Base-by-base conservation (phyloP, 495 filamentous ascomycete species). In the Cairneyella variabilis region DNA sequence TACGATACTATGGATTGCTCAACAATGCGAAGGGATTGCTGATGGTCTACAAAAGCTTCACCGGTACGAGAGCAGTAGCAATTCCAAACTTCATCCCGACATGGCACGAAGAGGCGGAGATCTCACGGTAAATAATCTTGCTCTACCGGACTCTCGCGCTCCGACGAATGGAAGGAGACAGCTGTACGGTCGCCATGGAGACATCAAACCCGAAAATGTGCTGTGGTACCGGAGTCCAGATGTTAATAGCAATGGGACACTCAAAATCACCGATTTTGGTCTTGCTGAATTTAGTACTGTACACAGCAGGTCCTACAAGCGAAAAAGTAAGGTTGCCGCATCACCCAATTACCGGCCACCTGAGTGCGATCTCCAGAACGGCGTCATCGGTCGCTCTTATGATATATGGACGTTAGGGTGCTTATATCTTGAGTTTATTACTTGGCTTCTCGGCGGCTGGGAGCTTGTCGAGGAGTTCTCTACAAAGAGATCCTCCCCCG, bases 351-450 rank as follows among this genome's bases (percentile, higher is more conserved):
- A 72, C 48, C 59, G 62, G 3, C 56, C 72, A 3, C 72, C 72
- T 0, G 71, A 75, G 47, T 48, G 48, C 14, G 44, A 38, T 18
- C 11, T 65, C 16, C 27, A 46, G 3, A 48, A 64, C 38, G 10
- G 8, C 51, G 61, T 10, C 0, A 60, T 48, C 0, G 65, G 60
- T 5, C 55, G 58, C 4, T 56, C 59, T 8, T 69, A 59, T 23
- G 73, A 76, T 50, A 58, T 74, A 7, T 76, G 70, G 69, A 65
- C 63, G 4, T 62, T 76, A 2, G 73, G 71, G 4, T 73, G 71
- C 40, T 52, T 76, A 9, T 73, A 65, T 46, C 61, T 76, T 1
- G 72, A 75, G 48, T 63, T 60, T 18, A 20, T 63, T n/a, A 60
- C 48, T 22, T 63, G 60, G 60, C 28, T 56, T 18, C 10, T 39